These are phyloP conservation scores for Physcomitrium patens DNA, from an alignment of 225 moss, liverwort and hornwort genomes.

Conservation along the genomic window DNA sequence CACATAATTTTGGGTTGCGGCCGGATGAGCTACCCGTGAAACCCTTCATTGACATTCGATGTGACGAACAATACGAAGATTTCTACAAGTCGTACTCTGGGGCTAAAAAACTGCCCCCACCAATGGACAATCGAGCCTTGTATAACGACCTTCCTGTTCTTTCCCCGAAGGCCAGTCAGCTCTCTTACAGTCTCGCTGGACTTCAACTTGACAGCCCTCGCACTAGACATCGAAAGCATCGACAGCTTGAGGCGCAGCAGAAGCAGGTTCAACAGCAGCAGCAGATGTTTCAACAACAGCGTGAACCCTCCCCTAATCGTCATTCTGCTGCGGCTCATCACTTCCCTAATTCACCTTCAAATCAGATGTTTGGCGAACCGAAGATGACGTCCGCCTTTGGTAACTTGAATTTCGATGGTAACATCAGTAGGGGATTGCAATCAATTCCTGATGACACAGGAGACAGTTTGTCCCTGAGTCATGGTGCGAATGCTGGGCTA, in stretches of 20 bases:
- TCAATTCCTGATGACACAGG: conserved; percentile 49
- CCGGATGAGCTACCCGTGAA: conserved; percentile 79
- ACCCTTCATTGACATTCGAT: conserved; percentile 92
- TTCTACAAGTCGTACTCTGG: conserved; percentile 93
- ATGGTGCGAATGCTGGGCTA: conserved; percentile 52
- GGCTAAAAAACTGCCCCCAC: conserved; percentile 88
- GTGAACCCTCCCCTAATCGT: conserved; percentile 59
- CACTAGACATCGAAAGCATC: conserved; percentile 66
- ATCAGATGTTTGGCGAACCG: conserved; percentile 69
- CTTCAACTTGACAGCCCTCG: conserved; percentile 86
- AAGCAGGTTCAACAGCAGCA: conserved; percentile 55
- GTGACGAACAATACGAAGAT: conserved; percentile 95
- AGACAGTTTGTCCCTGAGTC: conserved; percentile 49
- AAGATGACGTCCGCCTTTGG: conserved; percentile 74
- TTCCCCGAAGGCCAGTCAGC: conserved; percentile 80
- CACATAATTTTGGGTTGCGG: conserved; percentile 52
- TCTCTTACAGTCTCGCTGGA: conserved; percentile 76
- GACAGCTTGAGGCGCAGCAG: conserved; percentile 64
- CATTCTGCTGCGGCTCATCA: conserved; percentile 48
- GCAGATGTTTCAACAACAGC: conserved; percentile 44
- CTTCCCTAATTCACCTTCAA: conserved; percentile 46
- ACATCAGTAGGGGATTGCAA: conserved; percentile 44
- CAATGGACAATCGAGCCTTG: conserved; percentile 89
- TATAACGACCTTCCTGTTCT: conserved; percentile 75
- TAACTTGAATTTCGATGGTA: conserved; percentile 81